Conservation (phyloP, 768 basidiomycete genomes). For the Dentipellis sp. region DNA sequence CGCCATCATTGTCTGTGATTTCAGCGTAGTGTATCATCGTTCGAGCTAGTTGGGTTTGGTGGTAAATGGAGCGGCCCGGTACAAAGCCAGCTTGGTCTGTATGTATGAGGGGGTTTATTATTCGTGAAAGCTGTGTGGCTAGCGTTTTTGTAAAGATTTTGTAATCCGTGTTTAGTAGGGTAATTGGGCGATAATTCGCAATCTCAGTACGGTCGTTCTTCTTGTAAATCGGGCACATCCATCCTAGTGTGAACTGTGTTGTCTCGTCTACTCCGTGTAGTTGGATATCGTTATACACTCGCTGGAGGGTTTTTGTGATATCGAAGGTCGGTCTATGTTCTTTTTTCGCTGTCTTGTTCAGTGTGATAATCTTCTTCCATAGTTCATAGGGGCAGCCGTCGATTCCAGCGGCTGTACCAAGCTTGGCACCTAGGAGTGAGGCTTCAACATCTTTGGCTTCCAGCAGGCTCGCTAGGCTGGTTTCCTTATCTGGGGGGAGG, state of each 20-base stretch:
- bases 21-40: background rate
- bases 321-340: background rate
- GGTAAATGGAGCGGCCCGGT: background rate
- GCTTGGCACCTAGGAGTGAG: background rate
- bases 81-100: constrained; percentile 7
- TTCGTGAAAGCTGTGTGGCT: background rate
- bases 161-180: no score
- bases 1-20: background rate
- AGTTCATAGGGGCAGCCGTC: constrained; percentile 1
- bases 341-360: background rate
- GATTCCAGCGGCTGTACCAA: background rate
- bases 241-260: constrained; percentile 21
- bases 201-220: constrained; percentile 20
- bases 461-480: background rate
- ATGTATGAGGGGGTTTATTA: background rate
- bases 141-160: constrained; percentile 20
- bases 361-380: background rate
- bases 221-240: constrained; percentile 31
- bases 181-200: constrained; percentile 14
- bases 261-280: background rate
- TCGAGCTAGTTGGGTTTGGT: background rate
- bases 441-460: background rate
- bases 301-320: background rate
- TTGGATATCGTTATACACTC: background rate
- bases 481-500: background rate